Conservation (phyloP, 1,139 yeast genomes). For the Yamadazyma spencermartinsiae region DNA sequence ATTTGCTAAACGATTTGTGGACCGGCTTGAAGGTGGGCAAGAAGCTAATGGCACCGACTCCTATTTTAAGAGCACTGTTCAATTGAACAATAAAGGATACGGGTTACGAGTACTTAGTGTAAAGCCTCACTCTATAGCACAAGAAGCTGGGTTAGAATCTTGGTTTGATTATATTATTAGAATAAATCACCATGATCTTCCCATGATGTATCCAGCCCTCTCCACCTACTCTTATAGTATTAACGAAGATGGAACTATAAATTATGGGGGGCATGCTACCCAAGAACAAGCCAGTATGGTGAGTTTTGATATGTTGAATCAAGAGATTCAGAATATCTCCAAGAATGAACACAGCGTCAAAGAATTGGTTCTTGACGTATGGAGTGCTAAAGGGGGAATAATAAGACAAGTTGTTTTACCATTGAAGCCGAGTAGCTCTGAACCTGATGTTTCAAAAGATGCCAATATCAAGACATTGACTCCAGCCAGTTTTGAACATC, state of each 20-base stretch:
- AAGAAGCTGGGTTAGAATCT: constrained; percentile 57
- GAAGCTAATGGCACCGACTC: constrained; percentile 42
- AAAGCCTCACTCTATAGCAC: constrained; percentile 41
- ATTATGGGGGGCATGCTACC: constrained; percentile 37
- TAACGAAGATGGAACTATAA: constrained; percentile 45
- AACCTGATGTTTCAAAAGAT: constrained; percentile 6
- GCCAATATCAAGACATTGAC: constrained; percentile 14
- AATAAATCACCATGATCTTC: constrained; percentile 73
- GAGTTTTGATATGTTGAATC: constrained; percentile 32
- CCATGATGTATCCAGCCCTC: constrained; percentile 44
- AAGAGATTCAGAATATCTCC: constrained; percentile 38
- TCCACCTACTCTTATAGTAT: constrained; percentile 34
- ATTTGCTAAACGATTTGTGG: constrained; percentile 82
- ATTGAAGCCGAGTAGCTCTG: constrained; percentile 22
- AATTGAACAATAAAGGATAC: constrained; percentile 43
- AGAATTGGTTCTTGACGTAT: constrained; percentile 61
- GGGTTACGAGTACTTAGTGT: constrained; percentile 44
- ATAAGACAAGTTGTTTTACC: constrained; percentile 53
- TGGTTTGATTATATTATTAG: constrained; percentile 86
- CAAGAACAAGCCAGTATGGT: constrained; percentile 41
- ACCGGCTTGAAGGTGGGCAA: constrained; percentile 60
- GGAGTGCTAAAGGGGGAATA: constrained; percentile 89
- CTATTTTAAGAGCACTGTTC: constrained; percentile 50
- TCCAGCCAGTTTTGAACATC: constrained; percentile 24
- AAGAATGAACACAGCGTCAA: constrained; percentile 24